Evolutionary conservation across 225 moss, liverwort and hornwort genomes (phyloP).

Genomic region (Asterella californica): DNA sequence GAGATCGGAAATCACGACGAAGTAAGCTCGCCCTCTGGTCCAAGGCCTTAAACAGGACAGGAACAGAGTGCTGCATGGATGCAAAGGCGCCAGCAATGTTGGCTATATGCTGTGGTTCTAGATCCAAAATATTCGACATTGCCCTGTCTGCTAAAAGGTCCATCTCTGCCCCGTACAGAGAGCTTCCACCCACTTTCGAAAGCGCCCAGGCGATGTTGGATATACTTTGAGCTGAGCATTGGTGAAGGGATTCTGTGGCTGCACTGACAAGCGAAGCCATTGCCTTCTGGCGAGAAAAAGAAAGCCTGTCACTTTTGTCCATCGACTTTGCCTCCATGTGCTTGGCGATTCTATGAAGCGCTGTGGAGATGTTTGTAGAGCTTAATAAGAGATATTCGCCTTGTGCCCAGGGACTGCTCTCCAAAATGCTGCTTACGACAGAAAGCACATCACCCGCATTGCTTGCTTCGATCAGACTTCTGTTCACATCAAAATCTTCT

Average conservation of each 20-base stretch:
- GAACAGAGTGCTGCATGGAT: constrained; percentile 69
- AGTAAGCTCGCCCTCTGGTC: constrained; percentile 46
- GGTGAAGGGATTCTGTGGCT: constrained; percentile 52
- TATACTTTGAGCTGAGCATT: constrained; percentile 69
- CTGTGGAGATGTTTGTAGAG: constrained; percentile 75
- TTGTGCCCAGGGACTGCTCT: constrained; percentile 44
- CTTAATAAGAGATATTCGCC: constrained; percentile 44
- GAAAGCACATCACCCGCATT: constrained; percentile 60
- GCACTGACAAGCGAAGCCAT: constrained; percentile 57
- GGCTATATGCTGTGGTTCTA: constrained; percentile 77
- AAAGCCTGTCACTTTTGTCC: constrained; percentile 61
- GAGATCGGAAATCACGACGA: constrained; percentile 51
- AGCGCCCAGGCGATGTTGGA: constrained; percentile 88
- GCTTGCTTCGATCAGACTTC: constrained; percentile 57
- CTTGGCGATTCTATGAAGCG: constrained; percentile 81
- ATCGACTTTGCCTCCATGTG: constrained; percentile 72
- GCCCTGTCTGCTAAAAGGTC: constrained; percentile 56
- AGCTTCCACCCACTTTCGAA: constrained; percentile 76
- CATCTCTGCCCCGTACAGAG: constrained; percentile 68
- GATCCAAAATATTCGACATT: constrained; percentile 39
- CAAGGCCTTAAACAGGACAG: constrained; percentile 52
- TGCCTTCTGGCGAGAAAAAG: constrained; percentile 58
- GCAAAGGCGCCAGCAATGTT: constrained; percentile 82
- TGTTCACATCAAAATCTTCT: constrained; percentile 56
- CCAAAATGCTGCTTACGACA: constrained; percentile 24